Evolutionary conservation across 2,329 filamentous ascomycete species (phyloP).

Genomic region (Pyrenochaeta sp.): DNA sequence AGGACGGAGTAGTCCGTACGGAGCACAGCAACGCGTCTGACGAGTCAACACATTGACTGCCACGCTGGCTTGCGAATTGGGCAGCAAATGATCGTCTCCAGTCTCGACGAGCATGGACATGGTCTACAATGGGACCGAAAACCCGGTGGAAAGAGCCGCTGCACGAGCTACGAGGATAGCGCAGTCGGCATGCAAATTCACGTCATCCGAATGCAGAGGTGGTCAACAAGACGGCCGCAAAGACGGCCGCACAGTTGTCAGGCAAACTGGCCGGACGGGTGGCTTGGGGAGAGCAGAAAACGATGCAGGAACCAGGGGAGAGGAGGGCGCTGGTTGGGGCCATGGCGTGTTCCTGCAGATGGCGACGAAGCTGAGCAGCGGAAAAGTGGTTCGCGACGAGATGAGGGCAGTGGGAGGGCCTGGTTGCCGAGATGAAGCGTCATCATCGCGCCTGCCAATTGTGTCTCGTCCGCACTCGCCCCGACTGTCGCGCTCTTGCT

Average conservation of each 20-base stretch:
- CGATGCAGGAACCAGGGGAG: conserved; percentile 4
- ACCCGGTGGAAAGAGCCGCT: neutral
- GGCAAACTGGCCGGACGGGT: too few species aligned
- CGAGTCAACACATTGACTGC: neutral
- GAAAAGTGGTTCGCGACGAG: neutral
- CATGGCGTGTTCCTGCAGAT: conserved; percentile 1
- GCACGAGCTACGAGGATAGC: neutral
- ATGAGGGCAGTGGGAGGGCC: too few species aligned
- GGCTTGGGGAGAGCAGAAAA: too few species aligned
- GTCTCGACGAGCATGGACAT: neutral
- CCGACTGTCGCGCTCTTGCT: too few species aligned
- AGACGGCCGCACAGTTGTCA: too few species aligned
- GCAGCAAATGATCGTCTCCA: conserved; percentile 1
- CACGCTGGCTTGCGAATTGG: neutral
- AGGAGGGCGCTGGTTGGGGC: neutral
- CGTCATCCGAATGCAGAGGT: neutral
- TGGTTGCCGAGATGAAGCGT: too few species aligned
- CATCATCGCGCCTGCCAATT: neutral
- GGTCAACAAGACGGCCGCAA: neutral
- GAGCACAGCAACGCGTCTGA: neutral
- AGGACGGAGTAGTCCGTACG: too few species aligned
- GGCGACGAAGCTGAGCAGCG: neutral
- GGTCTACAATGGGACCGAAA: neutral
- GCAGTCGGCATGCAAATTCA: neutral
- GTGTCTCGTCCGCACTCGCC: too few species aligned